Evolutionary conservation across 495 filamentous ascomycete genomes (phyloP), one percentile per base, ranked within the genome.

Genomic region (Penicillium alfredii): DNA sequence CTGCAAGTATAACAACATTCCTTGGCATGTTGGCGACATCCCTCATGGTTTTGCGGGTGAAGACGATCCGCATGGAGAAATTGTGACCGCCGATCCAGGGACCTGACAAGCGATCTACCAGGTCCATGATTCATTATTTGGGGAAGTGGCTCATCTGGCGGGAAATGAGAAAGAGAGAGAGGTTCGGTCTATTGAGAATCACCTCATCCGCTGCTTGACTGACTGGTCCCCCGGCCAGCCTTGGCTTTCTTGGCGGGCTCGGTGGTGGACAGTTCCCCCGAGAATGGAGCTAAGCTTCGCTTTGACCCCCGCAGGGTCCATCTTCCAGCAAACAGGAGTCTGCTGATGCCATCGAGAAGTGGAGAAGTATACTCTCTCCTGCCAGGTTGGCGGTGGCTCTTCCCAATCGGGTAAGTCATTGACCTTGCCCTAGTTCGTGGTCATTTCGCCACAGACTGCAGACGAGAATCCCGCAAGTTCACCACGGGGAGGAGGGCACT

Each of bases 21-120:
- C 51, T 55, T 55, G 51, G 51, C 51, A 48, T 55, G 41, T 39
- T 55, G 51, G 42, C 40, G 47, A 55, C 41, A 48, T 48, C 41
- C 24, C 24, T 22, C 25, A 26, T 36, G 25, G 40, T 20, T 2
- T 40, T 20, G 9, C 10, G 23, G 36, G 43, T 44, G 28, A 27
- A n/a, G 17, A 4, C 18, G 25, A 21, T 12, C 35, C 29, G 22
- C 13, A 41, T 39, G 29, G 30, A 37, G 47, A 22, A 47, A 44
- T 33, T n/a, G 11, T 10, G 14, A 30, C 18, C 8, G 51, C 20
- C 32, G 41, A 55, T 55, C 45, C 22, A 35, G 47, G 47, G 24
- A 20, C 44, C 22, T 33, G 39, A 38, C 43, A 51, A 30, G 35
- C 27, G 22, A 18, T 18, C 26, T 13, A 16, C 16, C 29, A 3